Conservation (phyloP, 257 asterid species). For the Solanum paucissectum region DNA sequence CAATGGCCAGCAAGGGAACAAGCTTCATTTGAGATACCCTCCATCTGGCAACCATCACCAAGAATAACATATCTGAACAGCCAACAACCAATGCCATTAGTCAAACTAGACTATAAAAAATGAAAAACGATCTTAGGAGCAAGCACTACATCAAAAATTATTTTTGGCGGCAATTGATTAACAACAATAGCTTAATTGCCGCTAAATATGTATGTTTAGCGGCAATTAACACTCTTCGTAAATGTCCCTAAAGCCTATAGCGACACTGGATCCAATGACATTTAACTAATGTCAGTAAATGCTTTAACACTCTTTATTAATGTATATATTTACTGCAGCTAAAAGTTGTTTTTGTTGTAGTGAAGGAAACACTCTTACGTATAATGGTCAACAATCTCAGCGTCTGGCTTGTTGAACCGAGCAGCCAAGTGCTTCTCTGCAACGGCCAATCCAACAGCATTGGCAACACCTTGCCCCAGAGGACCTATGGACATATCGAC, state of each 20-base stretch:
- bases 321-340: neutral
- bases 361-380: conserved; percentile 35
- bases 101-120: neutral
- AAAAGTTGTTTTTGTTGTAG: neutral
- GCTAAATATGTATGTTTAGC: neutral
- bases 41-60: conserved; percentile 95
- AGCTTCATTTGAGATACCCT: conserved; percentile 89
- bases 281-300: neutral
- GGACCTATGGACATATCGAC: conserved; percentile 37
- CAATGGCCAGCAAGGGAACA: conserved; percentile 96
- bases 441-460: conserved; percentile 77
- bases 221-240: neutral
- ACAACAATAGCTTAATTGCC: neutral
- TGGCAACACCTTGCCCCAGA: conserved; percentile 81
- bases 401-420: conserved; percentile 62
- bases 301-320: no score
- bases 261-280: no score
- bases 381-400: conserved; percentile 67
- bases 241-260: neutral
- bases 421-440: conserved; percentile 83
- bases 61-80: conserved; percentile 35
- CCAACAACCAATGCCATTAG: neutral
- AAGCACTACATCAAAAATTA: neutral
- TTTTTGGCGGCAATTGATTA: neutral
- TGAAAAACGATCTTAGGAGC: neutral